Evolutionary conservation across 768 basidiomycete genomes (phyloP).

Genomic region (Panaeolus cyanescens): DNA sequence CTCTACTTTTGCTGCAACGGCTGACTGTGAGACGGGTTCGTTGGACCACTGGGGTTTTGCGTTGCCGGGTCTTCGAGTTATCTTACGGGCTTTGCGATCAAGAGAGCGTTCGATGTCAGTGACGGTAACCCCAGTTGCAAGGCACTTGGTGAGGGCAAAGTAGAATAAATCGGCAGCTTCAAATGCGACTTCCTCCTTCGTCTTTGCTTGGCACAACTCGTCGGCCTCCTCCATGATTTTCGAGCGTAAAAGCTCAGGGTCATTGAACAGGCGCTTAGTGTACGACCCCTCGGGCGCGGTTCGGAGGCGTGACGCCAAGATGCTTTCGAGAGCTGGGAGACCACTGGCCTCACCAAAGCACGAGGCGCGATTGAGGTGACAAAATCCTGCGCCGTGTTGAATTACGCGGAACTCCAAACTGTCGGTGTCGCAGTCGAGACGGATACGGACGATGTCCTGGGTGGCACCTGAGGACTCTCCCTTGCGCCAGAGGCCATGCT

Average conservation of each 20-base stretch:
- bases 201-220: slow-evolving; percentile 85
- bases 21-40: slow-evolving; percentile 9
- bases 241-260: slow-evolving; percentile 77
- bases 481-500: slow-evolving; percentile 95
- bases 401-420: slow-evolving; percentile 88
- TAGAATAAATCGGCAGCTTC: slow-evolving; percentile 96
- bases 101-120: slow-evolving; percentile 83
- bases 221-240: slow-evolving; percentile 99
- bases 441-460: slow-evolving; percentile 83
- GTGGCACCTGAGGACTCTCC: slow-evolving; percentile 96
- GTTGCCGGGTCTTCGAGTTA: slow-evolving; percentile 86
- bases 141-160: slow-evolving; percentile 86
- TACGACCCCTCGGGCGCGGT: slow-evolving; percentile 91
- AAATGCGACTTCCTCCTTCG: slow-evolving; percentile 83
- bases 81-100: slow-evolving; percentile 82
- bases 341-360: slow-evolving; percentile 91
- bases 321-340: slow-evolving; percentile 77
- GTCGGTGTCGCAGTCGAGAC: slow-evolving; percentile 91
- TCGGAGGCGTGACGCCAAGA: slow-evolving; percentile 67
- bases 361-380: slow-evolving; percentile 83
- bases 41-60: slow-evolving; percentile 83
- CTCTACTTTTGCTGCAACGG: slow-evolving; percentile 20
- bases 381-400: slow-evolving; percentile 91
- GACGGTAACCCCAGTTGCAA: slow-evolving; percentile 79
- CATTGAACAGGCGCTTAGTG: slow-evolving; percentile 83